Conservation (phyloP, 176 grass and related monocot species). For the Melocanna baccifera region DNA sequence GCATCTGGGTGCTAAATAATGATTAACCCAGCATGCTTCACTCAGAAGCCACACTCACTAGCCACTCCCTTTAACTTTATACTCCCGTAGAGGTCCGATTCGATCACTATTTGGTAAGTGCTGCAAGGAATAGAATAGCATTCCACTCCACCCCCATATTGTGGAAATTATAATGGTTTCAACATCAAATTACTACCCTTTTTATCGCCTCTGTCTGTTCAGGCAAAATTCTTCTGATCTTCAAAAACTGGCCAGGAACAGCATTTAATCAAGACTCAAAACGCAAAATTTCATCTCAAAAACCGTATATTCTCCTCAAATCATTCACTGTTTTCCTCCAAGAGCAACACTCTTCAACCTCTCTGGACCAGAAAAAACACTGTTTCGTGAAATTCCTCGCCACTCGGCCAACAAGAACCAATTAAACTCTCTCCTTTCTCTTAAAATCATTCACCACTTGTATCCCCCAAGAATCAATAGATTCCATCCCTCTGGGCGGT, state of each 20-base stretch:
- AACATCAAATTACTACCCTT: not conserved
- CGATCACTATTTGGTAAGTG: conserved; percentile 31
- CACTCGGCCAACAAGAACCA: not conserved
- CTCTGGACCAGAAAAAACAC: conserved; percentile 13
- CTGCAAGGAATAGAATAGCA: conserved; percentile 41
- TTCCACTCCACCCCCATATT: conserved; percentile 14
- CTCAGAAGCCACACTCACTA: conserved; percentile 40
- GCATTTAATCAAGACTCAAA: not conserved
- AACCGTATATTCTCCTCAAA: conserved; percentile 1
- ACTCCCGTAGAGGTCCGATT: conserved; percentile 25
- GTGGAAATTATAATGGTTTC: conserved; percentile 13
- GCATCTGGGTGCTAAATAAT: conserved; percentile 22
- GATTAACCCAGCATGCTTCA: conserved; percentile 37
- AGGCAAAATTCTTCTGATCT: not conserved
- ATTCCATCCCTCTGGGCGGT: conserved; percentile 23
- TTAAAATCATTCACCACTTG: conserved; percentile 16
- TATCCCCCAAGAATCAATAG: not conserved
- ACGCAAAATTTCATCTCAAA: not conserved
- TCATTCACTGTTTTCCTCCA: not conserved
- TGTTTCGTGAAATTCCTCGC: not conserved
- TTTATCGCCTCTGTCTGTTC: conserved; percentile 2
- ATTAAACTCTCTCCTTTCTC: not conserved
- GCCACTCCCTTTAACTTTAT: conserved; percentile 33
- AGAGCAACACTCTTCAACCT: conserved; percentile 11
- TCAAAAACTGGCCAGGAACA: not conserved